Evolutionary conservation across 2,329 filamentous ascomycete species (phyloP), one percentile per base, ranked within the genome.

Genomic region (Fusarium nurragi): DNA sequence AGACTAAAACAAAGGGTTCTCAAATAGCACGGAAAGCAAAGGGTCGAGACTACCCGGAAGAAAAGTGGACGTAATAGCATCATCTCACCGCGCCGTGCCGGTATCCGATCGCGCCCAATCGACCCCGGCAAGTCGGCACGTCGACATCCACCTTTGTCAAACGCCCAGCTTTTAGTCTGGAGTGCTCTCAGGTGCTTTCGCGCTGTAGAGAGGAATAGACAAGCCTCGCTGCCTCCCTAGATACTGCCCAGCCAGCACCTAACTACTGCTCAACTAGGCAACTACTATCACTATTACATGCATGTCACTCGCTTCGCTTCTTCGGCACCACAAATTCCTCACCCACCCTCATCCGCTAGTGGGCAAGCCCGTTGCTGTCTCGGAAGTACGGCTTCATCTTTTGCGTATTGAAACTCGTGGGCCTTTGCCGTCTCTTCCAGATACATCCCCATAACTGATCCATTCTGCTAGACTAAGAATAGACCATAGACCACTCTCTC

Each of bases 61-160:
- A 44, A 60, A 60, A 68, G 68, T 68, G 68, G 67, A 44, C 58
- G 51, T 26, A 51, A 71, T 68, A 70, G 67, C 62, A 70, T 70
- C 69, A 71, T 69, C 69, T 71, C 67, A 71, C 69, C 69, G 69
- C 69, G 69, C 60, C 60, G 69, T 71, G 69, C 69, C 69, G 69
- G 64, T 71, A 71, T 69, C 69, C 69, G 69, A 71, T 71, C 65
- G 64, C 63, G 43, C 56, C 69, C 69, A 71, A 70, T 71, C 59
- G 67, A 72, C 65, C 69, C 69, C 69, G 69, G 69, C 67, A 71
- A 70, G 70, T 70, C 69, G 69, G 65, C 69, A 70, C 68, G 48
- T 48, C 54, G 55, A 67, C 67, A 71, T 71, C 68, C 68, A 71
- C 68, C 49, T 52, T 60, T 61, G 54, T 45, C 34, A 67, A 53